phyloP scores from a whole-genome alignment of 2,329 filamentous ascomycete genomes.

The Raffaelea deltoideospora region DNA sequence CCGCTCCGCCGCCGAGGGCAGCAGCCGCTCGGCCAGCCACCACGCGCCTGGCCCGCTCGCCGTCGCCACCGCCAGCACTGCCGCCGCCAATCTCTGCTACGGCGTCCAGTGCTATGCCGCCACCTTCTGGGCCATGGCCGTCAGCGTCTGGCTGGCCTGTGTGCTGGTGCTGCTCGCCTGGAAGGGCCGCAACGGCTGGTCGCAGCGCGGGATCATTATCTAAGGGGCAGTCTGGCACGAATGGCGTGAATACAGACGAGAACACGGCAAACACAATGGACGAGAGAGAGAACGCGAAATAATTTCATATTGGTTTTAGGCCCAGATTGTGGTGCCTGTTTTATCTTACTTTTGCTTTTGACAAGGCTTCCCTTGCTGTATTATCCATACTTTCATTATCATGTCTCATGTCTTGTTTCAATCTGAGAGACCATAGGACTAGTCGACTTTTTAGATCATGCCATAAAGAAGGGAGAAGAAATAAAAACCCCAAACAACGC shows the following conservation, averaged over 20 bases:
- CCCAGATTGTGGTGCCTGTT: not conserved
- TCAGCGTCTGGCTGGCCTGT: conserved; percentile 65
- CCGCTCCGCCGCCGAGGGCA: conserved; percentile 19
- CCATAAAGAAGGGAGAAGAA: too few relatives aligned
- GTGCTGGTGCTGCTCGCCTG: conserved; percentile 62
- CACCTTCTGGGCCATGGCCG: conserved; percentile 76
- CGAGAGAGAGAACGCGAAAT: not conserved
- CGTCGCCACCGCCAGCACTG: not conserved
- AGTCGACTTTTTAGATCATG: too few relatives aligned
- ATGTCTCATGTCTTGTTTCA: not conserved
- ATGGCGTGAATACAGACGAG: too few relatives aligned
- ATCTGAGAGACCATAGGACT: too few relatives aligned
- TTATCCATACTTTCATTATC: too few relatives aligned
- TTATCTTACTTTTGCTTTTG: not conserved
- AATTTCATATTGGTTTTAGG: too few relatives aligned
- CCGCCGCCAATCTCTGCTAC: conserved; percentile 51
- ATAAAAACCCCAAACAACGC: too few relatives aligned
- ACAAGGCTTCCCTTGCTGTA: too few relatives aligned
- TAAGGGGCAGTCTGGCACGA: too few relatives aligned
- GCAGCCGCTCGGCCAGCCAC: conserved; percentile 9
- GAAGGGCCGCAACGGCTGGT: conserved; percentile 66
- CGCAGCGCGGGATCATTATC: conserved; percentile 55
- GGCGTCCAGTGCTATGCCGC: conserved; percentile 66
- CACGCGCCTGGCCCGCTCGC: conserved; percentile 1
- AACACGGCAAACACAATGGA: not conserved